Conservation (phyloP, 2,329 filamentous ascomycete species). For the Sporothrix phasma region DNA sequence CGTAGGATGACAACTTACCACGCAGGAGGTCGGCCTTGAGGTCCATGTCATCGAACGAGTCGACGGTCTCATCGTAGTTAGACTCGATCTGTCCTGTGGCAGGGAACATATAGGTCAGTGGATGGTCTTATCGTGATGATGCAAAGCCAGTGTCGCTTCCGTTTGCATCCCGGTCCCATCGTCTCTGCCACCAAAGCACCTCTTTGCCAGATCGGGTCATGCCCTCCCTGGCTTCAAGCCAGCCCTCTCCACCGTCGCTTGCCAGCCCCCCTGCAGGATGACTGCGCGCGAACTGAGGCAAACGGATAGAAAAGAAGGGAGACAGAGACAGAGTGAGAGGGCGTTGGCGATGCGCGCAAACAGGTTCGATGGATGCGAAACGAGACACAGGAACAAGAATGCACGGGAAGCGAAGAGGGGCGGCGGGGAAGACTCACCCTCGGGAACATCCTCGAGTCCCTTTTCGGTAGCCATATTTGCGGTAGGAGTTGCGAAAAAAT, state of each 20-base stretch:
- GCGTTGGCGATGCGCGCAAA: background rate
- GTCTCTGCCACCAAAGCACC: background rate
- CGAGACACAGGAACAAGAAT: background rate
- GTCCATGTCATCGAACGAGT: constrained; percentile 98
- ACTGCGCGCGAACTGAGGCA: background rate
- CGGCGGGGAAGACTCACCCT: constrained; percentile 59
- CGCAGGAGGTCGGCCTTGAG: constrained; percentile 95
- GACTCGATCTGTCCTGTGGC: constrained; percentile 92
- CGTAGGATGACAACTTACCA: constrained; percentile 36
- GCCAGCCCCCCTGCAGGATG: background rate
- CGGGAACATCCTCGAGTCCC: constrained; percentile 96
- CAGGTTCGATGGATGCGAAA: background rate
- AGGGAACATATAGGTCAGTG: constrained; percentile 6
- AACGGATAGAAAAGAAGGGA: background rate
- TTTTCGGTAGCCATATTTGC: constrained; percentile 98
- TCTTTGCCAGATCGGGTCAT: background rate
- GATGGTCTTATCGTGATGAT: background rate
- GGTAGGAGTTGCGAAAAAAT: constrained; percentile 45
- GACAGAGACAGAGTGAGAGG: background rate
- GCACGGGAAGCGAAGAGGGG: background rate
- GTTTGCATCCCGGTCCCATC: background rate
- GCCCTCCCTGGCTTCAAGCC: background rate
- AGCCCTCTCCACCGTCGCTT: background rate
- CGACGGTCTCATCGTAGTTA: constrained; percentile 99
- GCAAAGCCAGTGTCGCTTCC: background rate